Evolutionary conservation across 139 green algal genomes (phyloP).

Genomic region (Nannochloris sp.): DNA sequence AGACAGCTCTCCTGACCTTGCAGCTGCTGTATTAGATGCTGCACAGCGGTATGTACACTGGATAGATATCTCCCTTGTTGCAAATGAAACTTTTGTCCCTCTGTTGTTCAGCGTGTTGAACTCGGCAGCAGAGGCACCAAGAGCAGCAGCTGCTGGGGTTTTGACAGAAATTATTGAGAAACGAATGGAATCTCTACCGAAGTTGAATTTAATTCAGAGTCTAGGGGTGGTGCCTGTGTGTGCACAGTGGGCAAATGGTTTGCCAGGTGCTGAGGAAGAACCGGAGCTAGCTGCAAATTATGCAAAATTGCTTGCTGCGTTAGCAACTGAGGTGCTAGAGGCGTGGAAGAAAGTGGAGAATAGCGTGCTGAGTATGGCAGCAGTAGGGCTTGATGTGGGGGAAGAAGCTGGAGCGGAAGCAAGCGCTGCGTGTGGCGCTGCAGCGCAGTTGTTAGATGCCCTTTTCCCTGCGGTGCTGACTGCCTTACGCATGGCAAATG

Average conservation of each 20-base stretch:
- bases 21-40: slow-evolving; percentile 54
- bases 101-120: slow-evolving; percentile 59
- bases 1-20: slow-evolving; percentile 34
- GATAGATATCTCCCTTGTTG: slow-evolving; percentile 91
- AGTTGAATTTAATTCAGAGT: slow-evolving; percentile 72
- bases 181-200: slow-evolving; percentile 76
- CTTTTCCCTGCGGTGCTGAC: slow-evolving; percentile 45
- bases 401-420: slow-evolving; percentile 53
- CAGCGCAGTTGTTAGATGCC: slow-evolving; percentile 33
- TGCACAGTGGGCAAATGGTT: slow-evolving; percentile 37
- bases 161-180: slow-evolving; percentile 75
- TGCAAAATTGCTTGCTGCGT: slow-evolving; percentile 58
- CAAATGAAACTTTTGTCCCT: slow-evolving; percentile 70
- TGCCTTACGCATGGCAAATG: slow-evolving; percentile 22
- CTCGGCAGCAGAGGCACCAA: background rate
- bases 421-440: slow-evolving; percentile 13
- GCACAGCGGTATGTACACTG: slow-evolving; percentile 79
- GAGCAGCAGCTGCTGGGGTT: slow-evolving; percentile 56
- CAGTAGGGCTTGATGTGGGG: slow-evolving; percentile 57
- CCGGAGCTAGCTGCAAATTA: slow-evolving; percentile 57
- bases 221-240: slow-evolving; percentile 48
- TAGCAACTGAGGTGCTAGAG: slow-evolving; percentile 77
- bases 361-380: slow-evolving; percentile 57
- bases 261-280: slow-evolving; percentile 38
- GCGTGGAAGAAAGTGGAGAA: slow-evolving; percentile 81